Evolutionary conservation across 768 basidiomycete genomes (phyloP), one percentile per base, ranked within the genome.

Genomic region (Coprinopsis marcescibilis): DNA sequence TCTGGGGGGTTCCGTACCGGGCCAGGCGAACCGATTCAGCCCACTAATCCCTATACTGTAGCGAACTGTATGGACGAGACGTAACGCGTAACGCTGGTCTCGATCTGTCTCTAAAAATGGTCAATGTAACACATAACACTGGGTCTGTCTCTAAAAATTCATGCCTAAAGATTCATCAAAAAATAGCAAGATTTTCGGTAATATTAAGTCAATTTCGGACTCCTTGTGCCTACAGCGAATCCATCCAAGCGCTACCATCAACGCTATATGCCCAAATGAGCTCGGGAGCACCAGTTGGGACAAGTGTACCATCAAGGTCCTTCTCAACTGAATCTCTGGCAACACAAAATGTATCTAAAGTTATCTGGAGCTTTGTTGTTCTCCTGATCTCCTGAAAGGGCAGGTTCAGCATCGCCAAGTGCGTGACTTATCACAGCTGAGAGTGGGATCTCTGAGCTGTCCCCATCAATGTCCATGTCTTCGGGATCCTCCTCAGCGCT

Each of bases 371-470:
- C n/a, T n/a, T n/a, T n/a, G n/a, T n/a, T n/a, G n/a, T 32, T 8
- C n/a, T 8, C 30, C n/a, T 32, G 30, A 8, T 8, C 30, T 32
- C 30, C 10, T 32, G 30, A 32, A 32, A 32, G 30, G 8, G 30
- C n/a, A n/a, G n/a, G n/a, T n/a, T 32, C 37, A 8, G 10, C 8
- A 17, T 10, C 26, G 19, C 37, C 45, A 12, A 40, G 5, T 4
- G 14, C 29, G 14, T 46, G 17, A 7, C 13, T 14, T n/a, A 46
- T 40, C 11, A 46, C 36, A 23, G 39, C 12, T 17, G n/a, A 11
- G 20, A 50, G 44, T 3, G 44, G 49, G 17, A 50, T 50, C 4
- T 50, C 49, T 3, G 49, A 4, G 21, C 17, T 33, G 25, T 50
- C 44, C 11, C 36, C 21, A 23, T 11, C n/a, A 11, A 12, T n/a